Base-by-base conservation (phyloP, 805 yeast species). In the Candida quercuum region DNA sequence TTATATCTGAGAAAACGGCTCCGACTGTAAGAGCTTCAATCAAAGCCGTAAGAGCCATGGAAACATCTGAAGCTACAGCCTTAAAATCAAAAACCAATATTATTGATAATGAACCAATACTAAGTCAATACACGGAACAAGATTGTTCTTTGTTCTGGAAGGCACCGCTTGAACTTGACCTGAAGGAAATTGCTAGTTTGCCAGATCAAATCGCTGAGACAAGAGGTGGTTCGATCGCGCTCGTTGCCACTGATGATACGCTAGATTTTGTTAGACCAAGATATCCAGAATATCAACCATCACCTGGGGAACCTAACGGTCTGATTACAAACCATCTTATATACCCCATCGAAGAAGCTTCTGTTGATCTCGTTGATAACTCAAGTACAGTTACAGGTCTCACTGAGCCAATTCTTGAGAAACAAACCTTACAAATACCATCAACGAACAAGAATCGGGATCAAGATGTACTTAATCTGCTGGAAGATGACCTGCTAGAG, bases 251-350 rank as follows among this genome's bases (percentile, higher is more conserved):
- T 6, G 42, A 39, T 29, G 36, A 39, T 17, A 39, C 45, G n/a
- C n/a, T 17, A 16, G n/a, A 22, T 11, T 17, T 28, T 7, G 22
- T 4, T 4, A 29, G 32, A 19, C 24, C 32, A 19, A 18, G 13
- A n/a, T 3, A 13, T 19, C 3, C 15, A 5, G 15, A 18, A 19
- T 12, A 8, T 13, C 16, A 11, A 6, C 12, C 3, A 10, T 14
- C 40, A 3, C 45, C 45, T 14, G n/a, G 16, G 12, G 45, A 42
- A 24, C 38, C 38, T 7, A 28, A 17, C 12, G 45, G 45, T 13
- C 40, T 42, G 38, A 28, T 42, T 13, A 42, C 42, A 2, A 29
- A 24, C 28, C 27, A 21, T 23, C 13, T 15, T 32, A 24, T 19
- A 17, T 11, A 24, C 18, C 12, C 16, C 18, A 3, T 4, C 8